These are phyloP conservation scores for Patellifolia procumbens DNA, from an alignment of 179 eudicot genomes.

Conservation along the genomic window DNA sequence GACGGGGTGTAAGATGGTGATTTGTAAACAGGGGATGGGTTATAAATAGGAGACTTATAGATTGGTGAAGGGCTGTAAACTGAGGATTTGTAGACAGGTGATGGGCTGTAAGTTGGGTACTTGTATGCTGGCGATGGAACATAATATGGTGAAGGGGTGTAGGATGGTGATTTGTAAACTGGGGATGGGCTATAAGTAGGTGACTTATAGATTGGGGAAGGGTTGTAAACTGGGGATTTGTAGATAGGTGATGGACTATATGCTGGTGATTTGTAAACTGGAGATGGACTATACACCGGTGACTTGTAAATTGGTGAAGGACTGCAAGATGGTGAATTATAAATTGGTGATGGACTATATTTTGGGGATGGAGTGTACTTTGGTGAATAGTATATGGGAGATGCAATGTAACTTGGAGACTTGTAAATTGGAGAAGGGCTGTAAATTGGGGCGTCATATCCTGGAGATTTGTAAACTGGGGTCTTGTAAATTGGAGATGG, in stretches of 20 bases:
- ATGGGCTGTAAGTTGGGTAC: neutral
- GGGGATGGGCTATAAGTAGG: neutral
- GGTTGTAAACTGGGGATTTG: too few relatives aligned
- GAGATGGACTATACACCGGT: neutral
- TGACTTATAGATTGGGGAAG: neutral
- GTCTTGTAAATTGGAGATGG: constrained; percentile 8
- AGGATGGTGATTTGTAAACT: neutral
- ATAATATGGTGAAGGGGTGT: neutral
- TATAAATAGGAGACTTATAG: too few relatives aligned
- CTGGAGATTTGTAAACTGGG: too few relatives aligned
- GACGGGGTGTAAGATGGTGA: too few relatives aligned
- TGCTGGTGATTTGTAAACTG: neutral
- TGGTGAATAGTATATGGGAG: neutral
- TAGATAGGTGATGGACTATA: too few relatives aligned
- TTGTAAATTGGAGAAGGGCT: neutral
- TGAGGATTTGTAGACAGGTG: neutral
- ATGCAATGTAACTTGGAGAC: neutral
- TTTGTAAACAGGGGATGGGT: neutral
- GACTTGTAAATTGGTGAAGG: neutral
- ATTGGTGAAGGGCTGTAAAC: neutral
- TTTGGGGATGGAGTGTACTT: neutral
- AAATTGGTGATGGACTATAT: neutral
- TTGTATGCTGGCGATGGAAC: too few relatives aligned
- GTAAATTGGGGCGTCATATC: too few relatives aligned
- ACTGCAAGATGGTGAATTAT: neutral